These are phyloP conservation scores for Kurtzmaniella quercitrusa DNA, from an alignment of 1,139 yeast species.

Conservation along the genomic window DNA sequence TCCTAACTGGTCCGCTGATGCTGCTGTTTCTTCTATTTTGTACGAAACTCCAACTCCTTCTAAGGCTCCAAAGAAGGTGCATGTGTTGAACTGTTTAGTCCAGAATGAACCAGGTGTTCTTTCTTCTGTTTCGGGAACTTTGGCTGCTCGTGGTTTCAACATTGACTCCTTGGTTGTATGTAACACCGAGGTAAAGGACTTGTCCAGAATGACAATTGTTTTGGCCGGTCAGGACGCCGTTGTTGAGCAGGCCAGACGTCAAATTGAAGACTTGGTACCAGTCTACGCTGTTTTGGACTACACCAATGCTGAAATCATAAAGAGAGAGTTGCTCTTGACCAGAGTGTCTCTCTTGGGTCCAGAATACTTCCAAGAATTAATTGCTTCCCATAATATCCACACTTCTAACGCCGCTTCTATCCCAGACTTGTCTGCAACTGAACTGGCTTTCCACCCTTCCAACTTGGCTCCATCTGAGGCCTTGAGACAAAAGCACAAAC, in stretches of 20 bases:
- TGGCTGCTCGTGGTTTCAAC: conserved; percentile 97
- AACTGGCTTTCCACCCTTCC: conserved; percentile 74
- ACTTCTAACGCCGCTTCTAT: conserved; percentile 35
- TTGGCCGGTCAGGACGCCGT: conserved; percentile 93
- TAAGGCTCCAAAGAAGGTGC: conserved; percentile 67
- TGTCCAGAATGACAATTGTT: conserved; percentile 95
- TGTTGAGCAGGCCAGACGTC: conserved; percentile 98
- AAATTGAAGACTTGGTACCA: conserved; percentile 95
- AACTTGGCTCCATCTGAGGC: conserved; percentile 90
- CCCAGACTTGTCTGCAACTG: conserved; percentile 48
- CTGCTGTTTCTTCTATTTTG: conserved; percentile 91
- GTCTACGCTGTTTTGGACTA: conserved; percentile 97
- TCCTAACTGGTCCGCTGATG: conserved; percentile 92
- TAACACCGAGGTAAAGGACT: conserved; percentile 91
- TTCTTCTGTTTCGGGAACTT: conserved; percentile 87
- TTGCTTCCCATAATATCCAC: conserved; percentile 74
- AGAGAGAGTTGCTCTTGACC: conserved; percentile 85
- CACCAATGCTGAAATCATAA: conserved; percentile 82
- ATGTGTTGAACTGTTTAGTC: conserved; percentile 91
- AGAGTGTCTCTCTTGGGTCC: conserved; percentile 93
- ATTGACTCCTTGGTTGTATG: conserved; percentile 96
- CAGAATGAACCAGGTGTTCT: conserved; percentile 99
- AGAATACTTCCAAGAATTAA: conserved; percentile 91
- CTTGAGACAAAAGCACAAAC: conserved; percentile 87
- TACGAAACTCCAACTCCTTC: conserved; percentile 88